phyloP scores from a whole-genome alignment of 2,329 filamentous ascomycete genomes.

The Colletotrichum cordylinicola region DNA sequence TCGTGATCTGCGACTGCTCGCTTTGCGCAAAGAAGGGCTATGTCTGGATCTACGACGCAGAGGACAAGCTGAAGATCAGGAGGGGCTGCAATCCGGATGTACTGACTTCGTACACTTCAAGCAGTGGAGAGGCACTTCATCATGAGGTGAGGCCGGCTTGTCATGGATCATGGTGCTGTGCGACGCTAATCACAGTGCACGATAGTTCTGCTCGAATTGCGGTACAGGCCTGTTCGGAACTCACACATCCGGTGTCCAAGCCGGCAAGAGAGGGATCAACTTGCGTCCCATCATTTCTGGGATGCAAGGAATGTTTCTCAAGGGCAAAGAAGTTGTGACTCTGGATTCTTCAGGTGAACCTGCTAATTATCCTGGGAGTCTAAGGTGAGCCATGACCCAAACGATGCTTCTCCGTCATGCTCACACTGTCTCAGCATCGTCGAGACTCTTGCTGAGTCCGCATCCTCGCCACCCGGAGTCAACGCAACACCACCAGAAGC shows the following conservation, averaged over 20 bases:
- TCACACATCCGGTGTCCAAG: conserved; percentile 27
- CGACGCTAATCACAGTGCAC: background rate
- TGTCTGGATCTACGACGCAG: conserved; percentile 26
- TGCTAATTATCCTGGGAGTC: background rate
- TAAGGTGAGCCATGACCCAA: background rate
- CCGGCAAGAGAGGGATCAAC: conserved; percentile 28
- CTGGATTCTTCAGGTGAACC: background rate
- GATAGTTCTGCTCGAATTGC: conserved; percentile 32
- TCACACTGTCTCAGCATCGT: background rate
- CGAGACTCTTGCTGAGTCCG: background rate
- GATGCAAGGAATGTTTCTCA: background rate
- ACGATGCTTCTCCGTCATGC: background rate
- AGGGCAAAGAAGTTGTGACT: background rate
- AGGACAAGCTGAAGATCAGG: conserved; percentile 9
- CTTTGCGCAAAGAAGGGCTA: conserved; percentile 34
- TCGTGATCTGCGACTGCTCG: conserved; percentile 26
- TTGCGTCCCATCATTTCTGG: conserved; percentile 2
- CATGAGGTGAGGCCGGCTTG: conserved; percentile 22
- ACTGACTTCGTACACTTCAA: conserved; percentile 6
- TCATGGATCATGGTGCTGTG: background rate
- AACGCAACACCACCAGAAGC: background rate
- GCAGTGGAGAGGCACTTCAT: background rate
- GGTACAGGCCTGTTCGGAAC: conserved; percentile 29
- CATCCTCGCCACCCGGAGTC: background rate
- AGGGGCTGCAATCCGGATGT: conserved; percentile 12